Evolutionary conservation across 257 asterid genomes (phyloP), one percentile per base, ranked within the genome.

Genomic region (Gentiana macrophylla): DNA sequence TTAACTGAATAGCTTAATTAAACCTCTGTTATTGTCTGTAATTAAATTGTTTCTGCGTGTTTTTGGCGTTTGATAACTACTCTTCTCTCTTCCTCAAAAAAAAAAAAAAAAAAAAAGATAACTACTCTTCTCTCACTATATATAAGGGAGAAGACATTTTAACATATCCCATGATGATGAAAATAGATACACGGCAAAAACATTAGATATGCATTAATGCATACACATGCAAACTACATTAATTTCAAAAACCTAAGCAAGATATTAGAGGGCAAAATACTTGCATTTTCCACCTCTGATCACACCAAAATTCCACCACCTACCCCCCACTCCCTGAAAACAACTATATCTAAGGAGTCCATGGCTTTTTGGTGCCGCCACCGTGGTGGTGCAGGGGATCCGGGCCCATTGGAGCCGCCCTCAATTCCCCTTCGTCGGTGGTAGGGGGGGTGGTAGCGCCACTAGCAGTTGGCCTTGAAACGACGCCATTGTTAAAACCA

Each of bases 331-430:
- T 41, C 35, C 2, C 3, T 8, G 11, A 24, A 1, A 12, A 0
- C 38, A 0, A 12, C 3, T 24, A 8, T 0, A 24, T 8, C 65
- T 66, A 56, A 7, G 69, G 68, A 33, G 59, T 50, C 32, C 54
- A 53, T 34, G 73, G 70, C 60, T 60, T 68, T 45, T 35, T 68
- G 48, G 78, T 74, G 53, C 66, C 51, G 12, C 50, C 59, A 8
- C 78, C 78, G 48, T 64, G 68, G 52, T 73, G 78, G 47, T 68
- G 74, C 67, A 73, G 36, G 5, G 78, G 78, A 44, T 73, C 78
- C 44, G 78, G 78, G 24, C 78, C 78, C 60, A 61, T 32, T 11
- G 78, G 78, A 32, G 68, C 78, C 53, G 58, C 59, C 57, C 78
- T 63, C 52, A 73, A 44, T 53, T 63, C 78, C 73, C 65, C 60